Evolutionary conservation across 768 basidiomycete genomes (phyloP).

Genomic region (Tulasnella sp.): DNA sequence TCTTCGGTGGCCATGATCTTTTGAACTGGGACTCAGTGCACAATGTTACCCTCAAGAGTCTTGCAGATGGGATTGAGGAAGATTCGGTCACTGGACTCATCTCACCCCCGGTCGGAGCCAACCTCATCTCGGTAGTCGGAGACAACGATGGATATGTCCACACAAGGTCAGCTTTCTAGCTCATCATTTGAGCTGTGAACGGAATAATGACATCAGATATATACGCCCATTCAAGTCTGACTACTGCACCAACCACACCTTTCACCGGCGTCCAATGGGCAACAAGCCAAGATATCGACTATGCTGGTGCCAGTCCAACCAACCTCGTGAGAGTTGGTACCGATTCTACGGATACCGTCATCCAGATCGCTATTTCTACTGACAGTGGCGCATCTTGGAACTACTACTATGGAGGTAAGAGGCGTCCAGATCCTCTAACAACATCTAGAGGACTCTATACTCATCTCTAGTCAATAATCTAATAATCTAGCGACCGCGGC

Average conservation of each 20-base stretch:
- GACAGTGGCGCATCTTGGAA: slow-evolving; percentile 47
- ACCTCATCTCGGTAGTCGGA: slow-evolving; percentile 45
- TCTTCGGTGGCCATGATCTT: slow-evolving; percentile 50
- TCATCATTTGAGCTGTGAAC: neutral
- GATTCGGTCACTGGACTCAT: slow-evolving; percentile 47
- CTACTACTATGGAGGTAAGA: slow-evolving; percentile 46
- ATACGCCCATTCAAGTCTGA: slow-evolving; percentile 39
- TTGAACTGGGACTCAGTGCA: slow-evolving; percentile 48
- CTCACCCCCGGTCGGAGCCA: slow-evolving; percentile 50
- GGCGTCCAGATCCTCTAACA: too few relatives aligned
- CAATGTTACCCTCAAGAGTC: slow-evolving; percentile 47
- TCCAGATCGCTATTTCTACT: slow-evolving; percentile 48
- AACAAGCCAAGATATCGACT: slow-evolving; percentile 42
- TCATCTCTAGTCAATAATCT: neutral
- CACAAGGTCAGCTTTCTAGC: slow-evolving; percentile 28
- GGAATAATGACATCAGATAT: slow-evolving; percentile 28
- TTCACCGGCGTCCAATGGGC: slow-evolving; percentile 34
- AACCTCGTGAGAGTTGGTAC: slow-evolving; percentile 35
- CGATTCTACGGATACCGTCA: slow-evolving; percentile 26
- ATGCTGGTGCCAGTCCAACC: slow-evolving; percentile 41
- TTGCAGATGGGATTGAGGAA: slow-evolving; percentile 59
- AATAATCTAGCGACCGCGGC: slow-evolving; percentile 28
- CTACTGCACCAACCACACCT: slow-evolving; percentile 31
- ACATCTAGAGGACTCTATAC: neutral
- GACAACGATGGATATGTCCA: slow-evolving; percentile 25